phyloP scores from a whole-genome alignment of 2,329 filamentous ascomycete species.

The Clonostachys chloroleuca region DNA sequence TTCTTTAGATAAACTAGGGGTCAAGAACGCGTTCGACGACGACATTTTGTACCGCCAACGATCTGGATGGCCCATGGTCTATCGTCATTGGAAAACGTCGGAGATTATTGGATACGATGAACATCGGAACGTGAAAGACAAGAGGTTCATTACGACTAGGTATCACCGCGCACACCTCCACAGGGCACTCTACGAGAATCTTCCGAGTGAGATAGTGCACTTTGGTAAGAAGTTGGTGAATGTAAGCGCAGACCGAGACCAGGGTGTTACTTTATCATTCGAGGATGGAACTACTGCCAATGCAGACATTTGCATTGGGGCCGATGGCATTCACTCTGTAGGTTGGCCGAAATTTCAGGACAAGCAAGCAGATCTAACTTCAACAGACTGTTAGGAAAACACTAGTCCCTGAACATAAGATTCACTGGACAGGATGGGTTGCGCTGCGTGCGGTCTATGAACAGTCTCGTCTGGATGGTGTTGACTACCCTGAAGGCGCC shows the following conservation, averaged over 20 bases:
- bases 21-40: conserved; percentile 35
- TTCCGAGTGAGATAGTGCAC: conserved; percentile 33
- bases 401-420: conserved; percentile 33
- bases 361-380: background rate
- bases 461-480: conserved; percentile 26
- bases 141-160: conserved; percentile 32
- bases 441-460: conserved; percentile 39
- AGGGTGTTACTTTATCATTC: conserved; percentile 30
- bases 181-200: conserved; percentile 36
- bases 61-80: conserved; percentile 37
- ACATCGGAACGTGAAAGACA: conserved; percentile 27
- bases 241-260: conserved; percentile 20
- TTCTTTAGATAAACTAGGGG: conserved; percentile 43
- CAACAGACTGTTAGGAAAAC: conserved; percentile 25
- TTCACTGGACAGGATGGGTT: conserved; percentile 36
- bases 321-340: conserved; percentile 46
- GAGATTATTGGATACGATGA: conserved; percentile 36
- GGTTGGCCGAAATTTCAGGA: background rate
- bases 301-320: conserved; percentile 44
- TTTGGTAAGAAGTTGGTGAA: conserved; percentile 33
- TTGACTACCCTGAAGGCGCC: conserved; percentile 26
- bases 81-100: conserved; percentile 34
- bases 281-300: conserved; percentile 34
- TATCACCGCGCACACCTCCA: conserved; percentile 46
- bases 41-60: conserved; percentile 31